Percentiles rank a stretch among this genome's conserved stretches.
Conservation (phyloP, 2,329 filamentous ascomycete species). For the Leptoxyphium fumago region DNA sequence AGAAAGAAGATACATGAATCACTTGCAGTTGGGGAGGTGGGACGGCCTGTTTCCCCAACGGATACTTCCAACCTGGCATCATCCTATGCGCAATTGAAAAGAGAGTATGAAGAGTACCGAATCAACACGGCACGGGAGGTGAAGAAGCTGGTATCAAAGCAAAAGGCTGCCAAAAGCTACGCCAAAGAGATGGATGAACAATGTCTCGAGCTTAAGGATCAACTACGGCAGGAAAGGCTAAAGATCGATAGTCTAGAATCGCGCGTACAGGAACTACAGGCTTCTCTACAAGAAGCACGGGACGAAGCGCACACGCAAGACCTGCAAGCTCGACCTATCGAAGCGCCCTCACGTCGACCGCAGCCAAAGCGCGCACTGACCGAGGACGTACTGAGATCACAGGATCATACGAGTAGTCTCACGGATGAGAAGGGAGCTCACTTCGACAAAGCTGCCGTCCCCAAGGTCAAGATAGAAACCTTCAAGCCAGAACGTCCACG, state of each 20-base stretch:
- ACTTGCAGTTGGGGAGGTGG: conserved; percentile 24
- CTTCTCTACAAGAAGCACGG: conserved; percentile 6
- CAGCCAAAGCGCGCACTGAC: background rate
- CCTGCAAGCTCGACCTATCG: background rate
- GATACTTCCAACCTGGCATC: conserved; percentile 62
- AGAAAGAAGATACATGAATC: conserved; percentile 11
- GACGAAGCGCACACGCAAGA: background rate
- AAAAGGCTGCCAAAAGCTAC: conserved; percentile 64
- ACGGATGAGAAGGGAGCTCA: background rate
- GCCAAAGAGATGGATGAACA: conserved; percentile 65
- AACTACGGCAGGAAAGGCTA: conserved; percentile 51
- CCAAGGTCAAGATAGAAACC: background rate
- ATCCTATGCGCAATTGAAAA: conserved; percentile 69
- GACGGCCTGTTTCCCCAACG: conserved; percentile 36
- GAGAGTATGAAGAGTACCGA: conserved; percentile 59
- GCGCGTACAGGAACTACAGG: conserved; percentile 35
- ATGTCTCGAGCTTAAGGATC: conserved; percentile 48
- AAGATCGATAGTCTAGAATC: conserved; percentile 50
- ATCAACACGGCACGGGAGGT: conserved; percentile 58
- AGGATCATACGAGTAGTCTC: background rate
- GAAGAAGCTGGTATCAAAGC: conserved; percentile 65
- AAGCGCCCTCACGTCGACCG: background rate
- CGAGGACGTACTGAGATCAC: background rate
- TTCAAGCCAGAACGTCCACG: background rate
- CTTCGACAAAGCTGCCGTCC: background rate